These are phyloP conservation scores for Acacia crassicarpa DNA, from an alignment of 306 rosid species.

Conservation along the genomic window DNA sequence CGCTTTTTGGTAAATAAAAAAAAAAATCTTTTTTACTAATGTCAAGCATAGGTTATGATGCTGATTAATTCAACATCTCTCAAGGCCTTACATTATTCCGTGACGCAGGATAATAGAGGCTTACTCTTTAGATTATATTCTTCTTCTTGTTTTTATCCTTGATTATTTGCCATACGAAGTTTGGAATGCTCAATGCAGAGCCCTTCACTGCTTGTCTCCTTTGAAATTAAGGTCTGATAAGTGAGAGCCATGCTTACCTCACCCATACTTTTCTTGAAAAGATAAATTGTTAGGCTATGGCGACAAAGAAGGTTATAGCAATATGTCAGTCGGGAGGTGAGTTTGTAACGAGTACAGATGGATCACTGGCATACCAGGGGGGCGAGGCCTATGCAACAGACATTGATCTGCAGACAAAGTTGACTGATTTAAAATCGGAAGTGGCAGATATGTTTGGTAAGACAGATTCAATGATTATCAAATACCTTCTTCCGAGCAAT, in stretches of 20 bases:
- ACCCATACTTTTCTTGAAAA: neutral
- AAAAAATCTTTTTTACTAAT: slow-evolving; percentile 1
- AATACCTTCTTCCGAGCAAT: slow-evolving; percentile 89
- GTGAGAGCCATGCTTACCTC: slow-evolving; percentile 2
- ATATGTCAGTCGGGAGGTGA: slow-evolving; percentile 94
- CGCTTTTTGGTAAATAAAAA: neutral
- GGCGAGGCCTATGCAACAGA: slow-evolving; percentile 91
- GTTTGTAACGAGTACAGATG: slow-evolving; percentile 71
- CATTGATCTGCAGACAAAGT: slow-evolving; percentile 69
- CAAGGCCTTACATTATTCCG: neutral
- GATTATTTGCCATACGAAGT: slow-evolving; percentile 5
- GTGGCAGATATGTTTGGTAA: slow-evolving; percentile 75
- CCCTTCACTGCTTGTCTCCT: slow-evolving; percentile 19
- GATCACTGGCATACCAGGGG: slow-evolving; percentile 67
- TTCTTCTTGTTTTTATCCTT: neutral
- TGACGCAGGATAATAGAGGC: neutral
- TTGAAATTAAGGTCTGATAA: slow-evolving; percentile 20
- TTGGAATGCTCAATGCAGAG: slow-evolving; percentile 20
- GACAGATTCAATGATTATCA: slow-evolving; percentile 59
- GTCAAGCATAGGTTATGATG: neutral
- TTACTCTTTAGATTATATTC: neutral
- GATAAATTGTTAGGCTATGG: slow-evolving; percentile 51
- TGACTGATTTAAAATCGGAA: slow-evolving; percentile 77
- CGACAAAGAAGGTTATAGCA: slow-evolving; percentile 75
- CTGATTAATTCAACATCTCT: neutral